Evolutionary conservation across 176 grass and related monocot species (phyloP), one percentile per base, ranked within the genome.

Genomic region (Phoenix roebelenii): DNA sequence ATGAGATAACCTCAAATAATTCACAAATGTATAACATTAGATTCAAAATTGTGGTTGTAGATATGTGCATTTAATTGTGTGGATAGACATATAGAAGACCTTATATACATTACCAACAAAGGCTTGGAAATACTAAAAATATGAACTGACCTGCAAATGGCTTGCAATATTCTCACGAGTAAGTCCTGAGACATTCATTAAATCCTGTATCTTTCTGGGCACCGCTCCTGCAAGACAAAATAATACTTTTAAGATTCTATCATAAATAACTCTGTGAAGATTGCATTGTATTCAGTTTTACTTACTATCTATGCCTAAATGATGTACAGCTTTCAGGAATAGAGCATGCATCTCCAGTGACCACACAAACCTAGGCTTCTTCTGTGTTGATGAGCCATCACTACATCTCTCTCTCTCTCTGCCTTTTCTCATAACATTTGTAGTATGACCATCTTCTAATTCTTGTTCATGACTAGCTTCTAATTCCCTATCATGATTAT

Each of bases 141-240:
- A 26, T 59, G 24, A 59, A 26, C 25, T 22, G 14, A 52, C 65
- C 65, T 68, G 51, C 52, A 68, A 57, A 56, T 68, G 65, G 4
- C 65, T 68, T 3, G 65, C 52, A 44, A 56, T 12, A 16, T 56
- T 68, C 7, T 22, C n/a, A 44, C 52, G 65, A 22, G 52, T 56
- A 2, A 68, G 25, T 55, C 52, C 65, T 56, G 32, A 4, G 7
- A 68, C 28, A 55, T 68, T 68, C 52, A 68, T 68, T n/a, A 55
- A 7, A 15, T 56, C 52, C 15, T 16, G 25, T 16, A 68, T 68
- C 9, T 3, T 68, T 25, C 16, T 68, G 5, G 65, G 65, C 39
- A 22, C n/a, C 2, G 65, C 65, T 26, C 51, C 65, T 67, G 65
- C n/a, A 22, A 20, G 29, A 35, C 18, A 9, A 62, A 15, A 54